Percentiles rank a stretch among this genome's conserved stretches.
phyloP scores from a whole-genome alignment of 768 basidiomycete genomes.

The Rhodotorula toruloides region DNA sequence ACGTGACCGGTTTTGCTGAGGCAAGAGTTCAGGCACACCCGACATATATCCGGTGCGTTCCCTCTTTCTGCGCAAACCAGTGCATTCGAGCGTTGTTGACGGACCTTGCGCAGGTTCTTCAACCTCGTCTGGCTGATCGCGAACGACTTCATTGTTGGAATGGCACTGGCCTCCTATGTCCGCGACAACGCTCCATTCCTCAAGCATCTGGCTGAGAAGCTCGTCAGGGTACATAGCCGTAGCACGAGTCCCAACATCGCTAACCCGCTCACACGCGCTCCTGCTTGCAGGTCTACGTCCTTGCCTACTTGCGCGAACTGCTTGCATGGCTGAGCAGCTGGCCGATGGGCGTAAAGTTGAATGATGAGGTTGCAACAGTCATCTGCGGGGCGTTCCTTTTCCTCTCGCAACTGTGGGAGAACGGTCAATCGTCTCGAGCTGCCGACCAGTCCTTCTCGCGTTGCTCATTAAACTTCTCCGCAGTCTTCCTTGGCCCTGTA shows the following conservation, averaged over 20 bases:
- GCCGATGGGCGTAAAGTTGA: conserved; percentile 94
- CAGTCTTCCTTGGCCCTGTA: conserved; percentile 33
- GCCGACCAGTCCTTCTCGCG: not conserved
- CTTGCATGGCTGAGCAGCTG: conserved; percentile 85
- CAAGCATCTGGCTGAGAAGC: conserved; percentile 47
- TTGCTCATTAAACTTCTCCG: conserved; percentile 1
- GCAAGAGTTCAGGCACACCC: conserved; percentile 24
- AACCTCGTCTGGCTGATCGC: conserved; percentile 84
- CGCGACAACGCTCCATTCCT: conserved; percentile 60
- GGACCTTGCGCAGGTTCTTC: conserved; percentile 63
- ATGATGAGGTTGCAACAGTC: conserved; percentile 83
- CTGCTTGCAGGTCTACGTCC: conserved; percentile 47
- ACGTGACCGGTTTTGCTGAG: not conserved
- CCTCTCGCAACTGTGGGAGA: conserved; percentile 62
- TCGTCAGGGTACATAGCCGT: conserved; percentile 49
- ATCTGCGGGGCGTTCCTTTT: conserved; percentile 68
- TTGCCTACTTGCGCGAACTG: conserved; percentile 54
- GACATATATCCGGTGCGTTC: conserved; percentile 13
- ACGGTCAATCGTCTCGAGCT: conserved; percentile 64
- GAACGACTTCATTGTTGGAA: conserved; percentile 83
- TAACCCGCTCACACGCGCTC: not conserved
- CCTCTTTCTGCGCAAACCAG: conserved; percentile 45
- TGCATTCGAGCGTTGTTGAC: not conserved
- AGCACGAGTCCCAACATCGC: not conserved
- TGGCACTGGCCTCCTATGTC: conserved; percentile 65